Evolutionary conservation across 257 asterid genomes (phyloP).

Genomic region (Solanum pennellii): DNA sequence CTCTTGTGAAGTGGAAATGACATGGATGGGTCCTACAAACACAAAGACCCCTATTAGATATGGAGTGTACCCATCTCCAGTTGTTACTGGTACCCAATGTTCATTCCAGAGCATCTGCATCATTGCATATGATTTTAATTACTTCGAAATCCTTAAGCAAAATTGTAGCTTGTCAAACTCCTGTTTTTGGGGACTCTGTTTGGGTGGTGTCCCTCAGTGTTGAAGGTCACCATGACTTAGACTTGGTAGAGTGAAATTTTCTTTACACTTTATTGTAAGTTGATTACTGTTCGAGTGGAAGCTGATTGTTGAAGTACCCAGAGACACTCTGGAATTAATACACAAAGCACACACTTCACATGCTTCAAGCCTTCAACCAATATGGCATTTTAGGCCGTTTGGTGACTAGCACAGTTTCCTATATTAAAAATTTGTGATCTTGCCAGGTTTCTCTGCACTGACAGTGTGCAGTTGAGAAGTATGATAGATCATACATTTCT

Average conservation of each 20-base stretch:
- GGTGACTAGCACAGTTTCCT: slow-evolving; percentile 64
- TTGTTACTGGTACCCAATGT: neutral
- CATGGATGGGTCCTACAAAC: neutral
- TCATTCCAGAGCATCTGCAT: neutral
- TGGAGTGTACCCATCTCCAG: neutral
- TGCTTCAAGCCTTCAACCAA: slow-evolving; percentile 14
- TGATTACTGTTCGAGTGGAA: slow-evolving; percentile 21
- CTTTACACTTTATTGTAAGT: neutral
- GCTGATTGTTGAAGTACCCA: slow-evolving; percentile 29
- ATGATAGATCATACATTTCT: slow-evolving; percentile 69
- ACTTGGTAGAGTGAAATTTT: neutral
- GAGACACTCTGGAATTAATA: neutral
- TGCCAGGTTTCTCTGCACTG: slow-evolving; percentile 99
- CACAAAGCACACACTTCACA: slow-evolving; percentile 20
- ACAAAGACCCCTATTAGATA: neutral
- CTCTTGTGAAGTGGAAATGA: neutral
- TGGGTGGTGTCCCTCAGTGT: neutral
- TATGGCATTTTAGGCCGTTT: slow-evolving; percentile 30
- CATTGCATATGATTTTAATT: neutral
- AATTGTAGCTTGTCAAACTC: neutral
- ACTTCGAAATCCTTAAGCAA: neutral
- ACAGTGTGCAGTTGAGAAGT: slow-evolving; percentile 99
- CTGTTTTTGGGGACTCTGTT: neutral
- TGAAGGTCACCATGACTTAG: neutral
- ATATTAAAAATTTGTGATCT: slow-evolving; percentile 44